phyloP scores from a whole-genome alignment of 2,329 filamentous ascomycete species.

The Sporothrix luriei region DNA sequence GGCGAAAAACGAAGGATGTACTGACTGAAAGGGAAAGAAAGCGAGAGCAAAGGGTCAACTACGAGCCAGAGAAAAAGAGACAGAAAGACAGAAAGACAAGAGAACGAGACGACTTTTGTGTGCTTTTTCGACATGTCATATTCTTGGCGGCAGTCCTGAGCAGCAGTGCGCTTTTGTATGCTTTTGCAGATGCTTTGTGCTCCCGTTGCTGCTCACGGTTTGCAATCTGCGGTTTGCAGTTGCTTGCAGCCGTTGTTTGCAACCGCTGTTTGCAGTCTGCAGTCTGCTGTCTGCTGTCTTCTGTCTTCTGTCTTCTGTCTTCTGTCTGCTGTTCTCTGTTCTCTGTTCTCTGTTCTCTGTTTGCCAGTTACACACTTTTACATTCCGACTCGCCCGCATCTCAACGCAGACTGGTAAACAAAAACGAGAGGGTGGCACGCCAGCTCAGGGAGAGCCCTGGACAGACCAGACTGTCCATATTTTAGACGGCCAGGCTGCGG shows the following conservation, averaged over 20 bases:
- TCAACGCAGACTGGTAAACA: not conserved
- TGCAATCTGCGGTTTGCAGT: too few species aligned
- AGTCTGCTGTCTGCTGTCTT: too few species aligned
- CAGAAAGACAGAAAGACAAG: not conserved
- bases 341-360: too few species aligned
- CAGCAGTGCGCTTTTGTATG: conserved; percentile 11
- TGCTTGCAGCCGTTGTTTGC: too few species aligned
- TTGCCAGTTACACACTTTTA: not conserved
- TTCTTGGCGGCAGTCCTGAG: not conserved
- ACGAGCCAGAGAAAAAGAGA: not conserved
- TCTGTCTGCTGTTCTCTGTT: too few species aligned
- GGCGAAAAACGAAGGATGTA: not conserved
- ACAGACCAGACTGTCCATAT: not conserved
- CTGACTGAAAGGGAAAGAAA: not conserved
- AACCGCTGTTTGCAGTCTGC: too few species aligned
- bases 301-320: too few species aligned
- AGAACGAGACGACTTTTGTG: not conserved
- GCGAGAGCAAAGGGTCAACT: not conserved
- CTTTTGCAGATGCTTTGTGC: conserved; percentile 24
- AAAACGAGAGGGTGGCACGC: not conserved
- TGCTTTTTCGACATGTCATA: conserved; percentile 22
- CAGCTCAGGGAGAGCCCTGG: too few species aligned
- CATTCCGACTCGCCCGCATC: too few species aligned
- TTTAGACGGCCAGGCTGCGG: not conserved
- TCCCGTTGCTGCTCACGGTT: not conserved